Percentiles rank a stretch among this genome's conserved stretches.
Evolutionary conservation across 768 basidiomycete species (phyloP).

Genomic region (Calocera viscosa): DNA sequence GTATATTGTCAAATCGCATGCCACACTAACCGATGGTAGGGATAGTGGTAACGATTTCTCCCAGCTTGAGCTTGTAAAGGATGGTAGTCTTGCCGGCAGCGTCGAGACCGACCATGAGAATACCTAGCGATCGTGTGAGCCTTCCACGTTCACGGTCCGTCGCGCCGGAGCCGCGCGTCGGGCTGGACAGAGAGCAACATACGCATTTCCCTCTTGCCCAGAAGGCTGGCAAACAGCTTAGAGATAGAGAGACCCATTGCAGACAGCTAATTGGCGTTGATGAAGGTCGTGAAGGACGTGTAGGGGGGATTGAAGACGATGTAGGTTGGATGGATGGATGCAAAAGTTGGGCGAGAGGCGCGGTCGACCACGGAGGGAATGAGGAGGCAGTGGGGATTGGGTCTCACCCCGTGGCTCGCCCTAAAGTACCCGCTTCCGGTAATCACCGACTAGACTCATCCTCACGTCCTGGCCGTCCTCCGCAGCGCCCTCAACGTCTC

Average conservation of each 20-base stretch:
- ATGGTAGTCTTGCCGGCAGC: conserved; percentile 98
- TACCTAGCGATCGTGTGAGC: conserved; percentile 43
- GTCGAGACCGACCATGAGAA: conserved; percentile 99
- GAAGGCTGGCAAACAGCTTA: conserved; percentile 61
- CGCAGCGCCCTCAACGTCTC: conserved; percentile 4
- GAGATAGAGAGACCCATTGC: conserved; percentile 34
- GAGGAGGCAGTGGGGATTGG: conserved; percentile 7
- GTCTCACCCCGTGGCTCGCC: conserved; percentile 8
- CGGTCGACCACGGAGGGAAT: neutral
- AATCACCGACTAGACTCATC: conserved; percentile 3
- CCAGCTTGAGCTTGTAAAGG: conserved; percentile 97
- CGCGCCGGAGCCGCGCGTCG: conserved; percentile 20
- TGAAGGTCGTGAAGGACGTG: conserved; percentile 5
- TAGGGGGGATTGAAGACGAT: neutral
- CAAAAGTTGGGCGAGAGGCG: conserved; percentile 6
- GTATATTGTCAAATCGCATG: conserved; percentile 13
- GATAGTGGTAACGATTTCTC: conserved; percentile 99
- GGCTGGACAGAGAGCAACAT: conserved; percentile 32
- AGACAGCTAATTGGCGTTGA: neutral
- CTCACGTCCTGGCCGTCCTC: neutral
- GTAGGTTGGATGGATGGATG: conserved; percentile 1
- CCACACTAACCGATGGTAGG: conserved; percentile 84
- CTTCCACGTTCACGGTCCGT: conserved; percentile 13
- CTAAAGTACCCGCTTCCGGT: conserved; percentile 7
- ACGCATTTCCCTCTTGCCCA: conserved; percentile 99